Percentiles rank a stretch among this genome's conserved stretches.
These are phyloP conservation scores for Pneumocystis canis DNA, from an alignment of 1,139 yeast species.

Conservation along the genomic window DNA sequence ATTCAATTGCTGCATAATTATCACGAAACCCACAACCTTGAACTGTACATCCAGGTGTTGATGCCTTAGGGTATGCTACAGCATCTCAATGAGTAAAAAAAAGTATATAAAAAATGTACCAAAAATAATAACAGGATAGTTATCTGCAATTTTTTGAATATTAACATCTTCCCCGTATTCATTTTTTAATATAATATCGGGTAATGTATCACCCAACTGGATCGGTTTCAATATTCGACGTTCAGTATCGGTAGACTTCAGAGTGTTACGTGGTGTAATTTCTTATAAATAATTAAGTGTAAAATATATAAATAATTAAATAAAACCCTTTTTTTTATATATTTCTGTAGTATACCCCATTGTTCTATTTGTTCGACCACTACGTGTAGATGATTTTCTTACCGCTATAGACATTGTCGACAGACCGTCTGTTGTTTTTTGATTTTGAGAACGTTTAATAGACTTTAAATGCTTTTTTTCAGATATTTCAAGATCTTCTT, in stretches of 20 bases:
- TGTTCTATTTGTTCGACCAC: background rate
- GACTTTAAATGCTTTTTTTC: background rate
- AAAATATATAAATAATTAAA: background rate
- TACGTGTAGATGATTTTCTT: background rate
- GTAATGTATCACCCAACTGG: slow-evolving; percentile 54
- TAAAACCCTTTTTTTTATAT: background rate
- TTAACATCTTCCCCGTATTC: slow-evolving; percentile 49
- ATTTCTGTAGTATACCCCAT: background rate
- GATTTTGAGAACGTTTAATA: background rate
- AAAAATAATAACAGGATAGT: slow-evolving; percentile 29
- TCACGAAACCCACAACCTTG: slow-evolving; percentile 69
- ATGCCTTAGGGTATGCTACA: slow-evolving; percentile 78
- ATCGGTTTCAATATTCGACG: slow-evolving; percentile 17
- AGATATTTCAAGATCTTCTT: background rate
- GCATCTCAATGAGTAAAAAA: background rate
- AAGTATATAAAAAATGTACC: background rate
- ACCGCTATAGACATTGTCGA: background rate
- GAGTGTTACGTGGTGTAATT: background rate
- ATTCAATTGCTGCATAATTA: slow-evolving; percentile 40
- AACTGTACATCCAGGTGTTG: slow-evolving; percentile 76
- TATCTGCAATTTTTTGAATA: slow-evolving; percentile 33
- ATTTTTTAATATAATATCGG: slow-evolving; percentile 44
- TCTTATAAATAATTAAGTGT: background rate
- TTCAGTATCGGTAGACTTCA: background rate
- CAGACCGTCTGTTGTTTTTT: background rate